These are phyloP conservation scores for Xylariaceae sp. DNA, from an alignment of 2,329 filamentous ascomycete species.

Conservation along the genomic window DNA sequence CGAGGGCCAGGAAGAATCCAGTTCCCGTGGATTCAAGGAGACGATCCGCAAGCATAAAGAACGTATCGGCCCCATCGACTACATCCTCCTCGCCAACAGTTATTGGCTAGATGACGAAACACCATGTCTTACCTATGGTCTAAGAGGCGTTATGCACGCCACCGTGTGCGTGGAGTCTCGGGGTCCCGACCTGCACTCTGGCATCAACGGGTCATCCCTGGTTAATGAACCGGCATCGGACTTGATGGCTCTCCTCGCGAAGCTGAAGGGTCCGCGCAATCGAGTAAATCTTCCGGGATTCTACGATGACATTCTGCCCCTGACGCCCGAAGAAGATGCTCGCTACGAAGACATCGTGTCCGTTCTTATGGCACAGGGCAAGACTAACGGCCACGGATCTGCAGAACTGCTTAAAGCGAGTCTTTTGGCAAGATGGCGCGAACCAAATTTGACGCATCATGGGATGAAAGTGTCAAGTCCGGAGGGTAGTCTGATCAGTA, in stretches of 20 bases:
- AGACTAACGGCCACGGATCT: constrained; percentile 44
- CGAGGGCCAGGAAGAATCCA: constrained; percentile 94
- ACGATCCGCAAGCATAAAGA: constrained; percentile 76
- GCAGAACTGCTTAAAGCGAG: constrained; percentile 73
- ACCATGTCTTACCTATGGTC: constrained; percentile 89
- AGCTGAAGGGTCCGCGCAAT: constrained; percentile 76
- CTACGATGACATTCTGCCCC: constrained; percentile 75
- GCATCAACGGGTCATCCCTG: constrained; percentile 90
- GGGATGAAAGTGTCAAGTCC: constrained; percentile 89
- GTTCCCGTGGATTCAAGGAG: constrained; percentile 84
- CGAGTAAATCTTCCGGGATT: constrained; percentile 82
- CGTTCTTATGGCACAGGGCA: constrained; percentile 69
- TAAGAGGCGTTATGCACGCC: constrained; percentile 89
- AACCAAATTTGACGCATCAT: constrained; percentile 91
- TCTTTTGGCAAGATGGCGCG: constrained; percentile 90
- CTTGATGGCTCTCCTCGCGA: constrained; percentile 76
- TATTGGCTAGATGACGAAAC: constrained; percentile 98
- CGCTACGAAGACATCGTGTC: constrained; percentile 81
- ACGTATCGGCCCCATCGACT: constrained; percentile 85
- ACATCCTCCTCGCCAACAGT: constrained; percentile 92
- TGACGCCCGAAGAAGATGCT: constrained; percentile 71
- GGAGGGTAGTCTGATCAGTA: constrained; percentile 87
- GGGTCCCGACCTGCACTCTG: constrained; percentile 86
- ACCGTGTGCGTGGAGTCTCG: constrained; percentile 83
- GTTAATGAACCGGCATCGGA: constrained; percentile 91